Base-by-base conservation (phyloP, 2,329 filamentous ascomycete genomes). In the Emergomyces orientalis region DNA sequence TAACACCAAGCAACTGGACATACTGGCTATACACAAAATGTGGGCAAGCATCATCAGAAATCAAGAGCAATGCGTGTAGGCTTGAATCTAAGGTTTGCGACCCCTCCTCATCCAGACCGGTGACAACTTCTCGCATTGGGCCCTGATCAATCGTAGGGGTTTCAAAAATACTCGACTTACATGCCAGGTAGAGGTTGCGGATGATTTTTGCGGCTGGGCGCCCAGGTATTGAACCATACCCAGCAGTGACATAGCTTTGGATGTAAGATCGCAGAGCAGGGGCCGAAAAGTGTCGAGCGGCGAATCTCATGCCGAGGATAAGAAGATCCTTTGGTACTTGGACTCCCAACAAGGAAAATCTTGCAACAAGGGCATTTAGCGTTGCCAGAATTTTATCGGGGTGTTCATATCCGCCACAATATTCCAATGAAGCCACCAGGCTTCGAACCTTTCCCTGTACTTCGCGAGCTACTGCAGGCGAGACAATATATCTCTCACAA, bases 381-480 rank as follows among this genome's bases (percentile, higher is more conserved):
- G 68, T 63, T 6, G 68, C 68, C 19, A 75, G 65, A 25, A 77
- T 69, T 56, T 76, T 73, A 9, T 67, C 65, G 52, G 69, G 70
- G 17, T 71, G 69, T 56, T 67, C 63, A 37, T 65, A 59, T n/a
- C 55, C 65, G 60, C 70, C 63, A 61, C 68, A 73, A 30, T 62
- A 67, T 45, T 65, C 57, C 17, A 77, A 59, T 9, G 67, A 68
- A 27, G 8, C 34, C 11, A 25, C 2, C 4, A 41, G 6, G 11
- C 11, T 34, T 19, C 41, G 9, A 41, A 5, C 2, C 19, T 22
- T 27, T 7, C 13, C 27, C 37, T 52, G 8, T 14, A 65, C 14
- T 17, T 63, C 51, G 32, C 17, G 41, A 17, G 25, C 30, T 59
- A 32, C 19, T 19, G 1, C 1, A 22, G 37, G 17, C 14, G 37